Evolutionary conservation across 768 basidiomycete genomes (phyloP).

Genomic region (Suillus subalutaceus): DNA sequence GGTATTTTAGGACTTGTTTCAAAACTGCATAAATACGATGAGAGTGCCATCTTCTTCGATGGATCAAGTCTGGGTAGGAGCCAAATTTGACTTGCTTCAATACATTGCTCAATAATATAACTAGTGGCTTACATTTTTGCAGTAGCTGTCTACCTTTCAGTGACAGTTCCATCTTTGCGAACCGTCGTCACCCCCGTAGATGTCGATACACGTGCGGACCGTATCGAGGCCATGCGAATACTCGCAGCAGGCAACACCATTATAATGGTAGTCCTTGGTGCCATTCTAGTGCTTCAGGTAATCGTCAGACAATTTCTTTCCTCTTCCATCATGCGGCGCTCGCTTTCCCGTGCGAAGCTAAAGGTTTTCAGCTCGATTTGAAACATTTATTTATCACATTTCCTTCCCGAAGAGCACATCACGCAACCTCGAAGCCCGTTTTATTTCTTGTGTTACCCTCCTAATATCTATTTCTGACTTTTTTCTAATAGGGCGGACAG

Average conservation of each 20-base stretch:
- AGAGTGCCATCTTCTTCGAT: slow-evolving; percentile 95
- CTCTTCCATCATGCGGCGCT: slow-evolving; percentile 17
- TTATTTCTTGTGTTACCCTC: slow-evolving; percentile 10
- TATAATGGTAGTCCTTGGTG: slow-evolving; percentile 67
- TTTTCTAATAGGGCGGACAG: slow-evolving; percentile 69
- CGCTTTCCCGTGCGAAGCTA: slow-evolving; percentile 19
- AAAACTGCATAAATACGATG: slow-evolving; percentile 87
- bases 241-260: slow-evolving; percentile 89
- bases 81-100: slow-evolving; percentile 14
- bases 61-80: slow-evolving; percentile 80
- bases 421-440: not conserved
- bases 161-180: slow-evolving; percentile 76
- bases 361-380: not conserved
- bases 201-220: slow-evolving; percentile 64
- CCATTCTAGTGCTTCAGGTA: slow-evolving; percentile 75
- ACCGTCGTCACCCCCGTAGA: slow-evolving; percentile 67
- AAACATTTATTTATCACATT: slow-evolving; percentile 5
- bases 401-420: not conserved
- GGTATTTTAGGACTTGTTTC: slow-evolving; percentile 74
- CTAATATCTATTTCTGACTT: slow-evolving; percentile 14
- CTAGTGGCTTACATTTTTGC: slow-evolving; percentile 76
- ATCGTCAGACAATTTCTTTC: slow-evolving; percentile 28
- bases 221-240: slow-evolving; percentile 77
- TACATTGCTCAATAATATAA: slow-evolving; percentile 19
- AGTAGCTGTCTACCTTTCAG: slow-evolving; percentile 79